A percentile compares a stretch with the other conserved stretches of the same genome.
Evolutionary conservation across 805 yeast species (phyloP).

Genomic region (Candida xyloterini): DNA sequence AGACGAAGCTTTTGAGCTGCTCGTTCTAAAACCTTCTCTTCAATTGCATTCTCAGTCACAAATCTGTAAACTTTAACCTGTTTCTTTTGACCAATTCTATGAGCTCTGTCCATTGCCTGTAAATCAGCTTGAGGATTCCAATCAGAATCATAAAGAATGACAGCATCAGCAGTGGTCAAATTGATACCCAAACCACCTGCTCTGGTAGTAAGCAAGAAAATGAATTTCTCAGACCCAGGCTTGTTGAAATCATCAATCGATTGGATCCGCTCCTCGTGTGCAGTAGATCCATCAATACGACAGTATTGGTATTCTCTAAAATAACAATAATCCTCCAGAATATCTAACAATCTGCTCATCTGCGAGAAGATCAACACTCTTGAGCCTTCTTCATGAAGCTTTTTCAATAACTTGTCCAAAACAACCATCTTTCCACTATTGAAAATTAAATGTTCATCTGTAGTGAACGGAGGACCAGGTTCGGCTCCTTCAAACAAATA

Average conservation of each 20-base stretch:
- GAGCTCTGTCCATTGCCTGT: constrained; percentile 98
- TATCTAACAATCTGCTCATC: constrained; percentile 87
- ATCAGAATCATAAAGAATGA: constrained; percentile 84
- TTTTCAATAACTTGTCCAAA: constrained; percentile 74
- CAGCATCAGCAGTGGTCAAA: constrained; percentile 88
- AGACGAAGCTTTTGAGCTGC: constrained; percentile 92
- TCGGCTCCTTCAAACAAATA: constrained; percentile 98
- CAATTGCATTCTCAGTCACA: constrained; percentile 94
- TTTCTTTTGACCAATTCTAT: constrained; percentile 94
- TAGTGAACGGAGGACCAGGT: constrained; percentile 96
- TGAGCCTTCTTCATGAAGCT: constrained; percentile 73
- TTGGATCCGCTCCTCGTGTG: constrained; percentile 86
- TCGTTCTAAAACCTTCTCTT: constrained; percentile 91
- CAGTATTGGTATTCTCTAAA: constrained; percentile 83
- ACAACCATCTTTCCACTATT: constrained; percentile 91
- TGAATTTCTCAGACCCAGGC: constrained; percentile 77
- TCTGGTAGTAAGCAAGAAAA: constrained; percentile 85
- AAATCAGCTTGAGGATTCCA: constrained; percentile 99
- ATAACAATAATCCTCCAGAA: constrained; percentile 86
- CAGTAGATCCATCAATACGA: constrained; percentile 90
- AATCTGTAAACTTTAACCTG: constrained; percentile 91
- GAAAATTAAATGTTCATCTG: constrained; percentile 88
- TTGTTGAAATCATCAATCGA: constrained; percentile 91
- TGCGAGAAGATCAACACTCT: constrained; percentile 90
- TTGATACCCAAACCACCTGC: constrained; percentile 98